Evolutionary conservation across 2,329 filamentous ascomycete species (phyloP).

Genomic region (Tolypocladium amazonense): DNA sequence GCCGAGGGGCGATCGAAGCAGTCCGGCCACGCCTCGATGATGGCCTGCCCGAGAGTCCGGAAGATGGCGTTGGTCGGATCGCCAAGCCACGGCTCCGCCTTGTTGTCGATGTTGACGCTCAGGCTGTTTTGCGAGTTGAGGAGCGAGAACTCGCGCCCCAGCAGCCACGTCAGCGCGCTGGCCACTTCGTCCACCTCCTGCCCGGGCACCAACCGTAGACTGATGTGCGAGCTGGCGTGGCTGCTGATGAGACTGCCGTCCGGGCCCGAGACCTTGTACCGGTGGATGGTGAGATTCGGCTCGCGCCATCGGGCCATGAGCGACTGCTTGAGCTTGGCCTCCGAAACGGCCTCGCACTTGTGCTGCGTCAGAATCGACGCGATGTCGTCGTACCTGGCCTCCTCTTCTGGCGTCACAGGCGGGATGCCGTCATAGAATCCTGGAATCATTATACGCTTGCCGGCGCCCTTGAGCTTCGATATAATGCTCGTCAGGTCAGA

Average conservation of each 20-base stretch:
- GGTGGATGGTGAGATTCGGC: conserved; percentile 86
- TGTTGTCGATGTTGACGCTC: conserved; percentile 77
- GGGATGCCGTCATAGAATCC: conserved; percentile 82
- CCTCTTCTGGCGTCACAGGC: conserved; percentile 63
- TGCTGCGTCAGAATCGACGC: conserved; percentile 63
- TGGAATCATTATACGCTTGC: conserved; percentile 75
- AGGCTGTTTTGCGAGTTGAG: conserved; percentile 76
- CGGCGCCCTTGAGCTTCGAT: conserved; percentile 67
- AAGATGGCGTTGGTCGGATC: conserved; percentile 88
- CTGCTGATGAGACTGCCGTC: conserved; percentile 88
- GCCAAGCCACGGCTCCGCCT: conserved; percentile 92
- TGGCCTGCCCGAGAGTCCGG: conserved; percentile 72
- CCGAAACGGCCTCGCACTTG: conserved; percentile 48
- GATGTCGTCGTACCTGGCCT: conserved; percentile 75
- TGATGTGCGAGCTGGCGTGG: conserved; percentile 79
- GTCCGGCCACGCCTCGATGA: conserved; percentile 74
- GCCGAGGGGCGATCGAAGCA: conserved; percentile 22
- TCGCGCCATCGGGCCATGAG: conserved; percentile 94
- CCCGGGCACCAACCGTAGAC: conserved; percentile 84
- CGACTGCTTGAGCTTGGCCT: conserved; percentile 65
- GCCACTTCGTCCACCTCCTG: conserved; percentile 78
- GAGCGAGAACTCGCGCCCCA: conserved; percentile 58
- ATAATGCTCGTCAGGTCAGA: conserved; percentile 83
- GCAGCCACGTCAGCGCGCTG: conserved; percentile 52
- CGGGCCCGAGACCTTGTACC: conserved; percentile 84